Base-by-base conservation (phyloP, 345 rosid genomes). In the Adansonia digitata region DNA sequence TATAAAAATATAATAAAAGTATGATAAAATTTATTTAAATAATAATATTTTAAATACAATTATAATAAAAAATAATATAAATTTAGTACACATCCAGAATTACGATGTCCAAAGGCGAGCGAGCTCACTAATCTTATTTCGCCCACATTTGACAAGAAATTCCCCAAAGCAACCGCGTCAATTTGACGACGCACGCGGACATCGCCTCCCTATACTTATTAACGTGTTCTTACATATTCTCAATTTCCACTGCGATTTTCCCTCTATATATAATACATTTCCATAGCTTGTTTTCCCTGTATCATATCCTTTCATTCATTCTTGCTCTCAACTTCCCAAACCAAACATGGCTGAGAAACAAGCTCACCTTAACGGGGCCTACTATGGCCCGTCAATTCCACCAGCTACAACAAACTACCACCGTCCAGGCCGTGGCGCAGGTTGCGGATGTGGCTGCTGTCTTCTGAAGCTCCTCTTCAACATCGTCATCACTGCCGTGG, bases 301-400 rank as follows among this genome's bases (percentile, higher is more conserved):
- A 20, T 65, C 34, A 22, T 11, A 42, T 29, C 46, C 72, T 1
- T 48, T 5, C 57, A 48, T 68, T 45, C 13, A 8, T 53, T 42
- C 53, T 67, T 29, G n/a, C 72, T 45, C 55, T 22, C 14, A 45
- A 2, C 20, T 26, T 67, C 55, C 31, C 4, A 40, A 65, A 5
- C 6, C 48, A 64, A 39, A n/a, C 69, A 48, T 48, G 95, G 81
- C 82, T 7, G 95, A 89, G 17, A 83, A 86, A 10, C 87, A 87
- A 79, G 74, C 80, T 11, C 82, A 71, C 1, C 46, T 91, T 24
- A 89, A 84, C 75, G 97, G 92, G 0, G 91, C 94, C 75, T 89
- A 86, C 55, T 87, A 91, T 67, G 97, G 97, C 4, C 90, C 94
- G 11, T 72, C 89, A 5, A 61, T 91, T 73, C 92, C 92, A 51